A percentile compares a stretch with the other conserved stretches of the same genome.
Evolutionary conservation across 2,329 filamentous ascomycete genomes (phyloP).

Genomic region (Tympanopsis confertula): DNA sequence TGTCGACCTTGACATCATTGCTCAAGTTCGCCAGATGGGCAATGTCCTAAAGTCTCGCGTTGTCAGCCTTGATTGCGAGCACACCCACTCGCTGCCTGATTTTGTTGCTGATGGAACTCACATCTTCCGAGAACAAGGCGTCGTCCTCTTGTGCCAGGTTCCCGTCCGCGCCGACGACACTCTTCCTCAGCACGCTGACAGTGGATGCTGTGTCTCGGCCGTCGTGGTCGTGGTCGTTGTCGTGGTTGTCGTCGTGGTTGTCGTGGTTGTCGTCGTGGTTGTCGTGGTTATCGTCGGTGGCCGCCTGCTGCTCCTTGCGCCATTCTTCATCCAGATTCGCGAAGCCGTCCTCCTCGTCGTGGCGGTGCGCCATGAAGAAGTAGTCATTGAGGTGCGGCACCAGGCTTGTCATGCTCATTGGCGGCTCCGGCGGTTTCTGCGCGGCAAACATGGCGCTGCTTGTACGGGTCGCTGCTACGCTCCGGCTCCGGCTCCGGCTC

Average conservation of each 20-base stretch:
- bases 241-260: constrained; percentile 47
- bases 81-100: not conserved
- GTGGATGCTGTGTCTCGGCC: constrained; percentile 7
- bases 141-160: constrained; percentile 7
- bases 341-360: constrained; percentile 61
- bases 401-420: constrained; percentile 30
- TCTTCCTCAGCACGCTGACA: constrained; percentile 10
- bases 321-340: constrained; percentile 59
- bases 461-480: constrained; percentile 6
- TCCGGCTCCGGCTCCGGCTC: not conserved
- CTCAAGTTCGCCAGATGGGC: constrained; percentile 46
- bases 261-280: constrained; percentile 62
- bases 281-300: constrained; percentile 38
- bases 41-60: constrained; percentile 30
- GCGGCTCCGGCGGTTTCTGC: constrained; percentile 24
- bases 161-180: not conserved
- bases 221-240: constrained; percentile 17
- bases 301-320: constrained; percentile 18
- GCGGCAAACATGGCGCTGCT: constrained; percentile 4
- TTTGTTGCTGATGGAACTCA: constrained; percentile 13
- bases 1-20: constrained; percentile 48
- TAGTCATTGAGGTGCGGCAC: constrained; percentile 62
- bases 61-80: constrained; percentile 2
- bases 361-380: constrained; percentile 80
- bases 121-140: constrained; percentile 28